phyloP scores from a whole-genome alignment of 164 flowering plant species.

The Euptelea pleiosperma region DNA sequence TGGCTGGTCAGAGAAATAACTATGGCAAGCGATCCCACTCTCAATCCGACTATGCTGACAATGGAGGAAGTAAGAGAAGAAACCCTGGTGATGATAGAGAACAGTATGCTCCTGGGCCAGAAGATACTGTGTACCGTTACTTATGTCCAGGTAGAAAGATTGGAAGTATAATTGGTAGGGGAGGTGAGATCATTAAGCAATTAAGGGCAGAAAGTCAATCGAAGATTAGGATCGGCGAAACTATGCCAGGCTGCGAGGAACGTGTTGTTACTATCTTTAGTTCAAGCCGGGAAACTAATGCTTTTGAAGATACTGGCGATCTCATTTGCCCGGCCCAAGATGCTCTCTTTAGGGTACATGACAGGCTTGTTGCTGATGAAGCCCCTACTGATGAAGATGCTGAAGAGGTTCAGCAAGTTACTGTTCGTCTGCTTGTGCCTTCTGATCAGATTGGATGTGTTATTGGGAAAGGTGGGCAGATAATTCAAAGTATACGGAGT shows the following conservation, averaged over 20 bases:
- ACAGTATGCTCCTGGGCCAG: slow-evolving; percentile 49
- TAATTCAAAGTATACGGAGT: slow-evolving; percentile 77
- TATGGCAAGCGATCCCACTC: slow-evolving; percentile 51
- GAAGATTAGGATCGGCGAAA: slow-evolving; percentile 88
- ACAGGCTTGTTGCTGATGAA: slow-evolving; percentile 68
- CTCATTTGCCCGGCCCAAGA: slow-evolving; percentile 81
- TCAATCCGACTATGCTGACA: slow-evolving; percentile 40
- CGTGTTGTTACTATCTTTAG: slow-evolving; percentile 92
- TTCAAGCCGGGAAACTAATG: slow-evolving; percentile 62
- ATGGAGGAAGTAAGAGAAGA: slow-evolving; percentile 51
- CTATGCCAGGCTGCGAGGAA: slow-evolving; percentile 78
- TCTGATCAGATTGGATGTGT: slow-evolving; percentile 97
- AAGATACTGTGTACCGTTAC: slow-evolving; percentile 90
- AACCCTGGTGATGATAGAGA: slow-evolving; percentile 47
- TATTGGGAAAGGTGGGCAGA: slow-evolving; percentile 96
- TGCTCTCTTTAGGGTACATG: slow-evolving; percentile 89
- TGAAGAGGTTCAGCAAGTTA: slow-evolving; percentile 58
- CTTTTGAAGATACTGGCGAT: slow-evolving; percentile 46
- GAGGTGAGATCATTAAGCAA: slow-evolving; percentile 96
- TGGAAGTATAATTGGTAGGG: slow-evolving; percentile 93
- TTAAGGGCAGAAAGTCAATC: slow-evolving; percentile 83
- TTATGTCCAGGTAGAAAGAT: slow-evolving; percentile 84
- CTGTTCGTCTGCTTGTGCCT: slow-evolving; percentile 79
- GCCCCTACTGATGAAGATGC: slow-evolving; percentile 44
- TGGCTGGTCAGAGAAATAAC: slow-evolving; percentile 57